A percentile compares a stretch with the other conserved stretches of the same genome.
These are phyloP conservation scores for Colletotrichum sp. DNA, from an alignment of 2,329 filamentous ascomycete species.

Conservation along the genomic window DNA sequence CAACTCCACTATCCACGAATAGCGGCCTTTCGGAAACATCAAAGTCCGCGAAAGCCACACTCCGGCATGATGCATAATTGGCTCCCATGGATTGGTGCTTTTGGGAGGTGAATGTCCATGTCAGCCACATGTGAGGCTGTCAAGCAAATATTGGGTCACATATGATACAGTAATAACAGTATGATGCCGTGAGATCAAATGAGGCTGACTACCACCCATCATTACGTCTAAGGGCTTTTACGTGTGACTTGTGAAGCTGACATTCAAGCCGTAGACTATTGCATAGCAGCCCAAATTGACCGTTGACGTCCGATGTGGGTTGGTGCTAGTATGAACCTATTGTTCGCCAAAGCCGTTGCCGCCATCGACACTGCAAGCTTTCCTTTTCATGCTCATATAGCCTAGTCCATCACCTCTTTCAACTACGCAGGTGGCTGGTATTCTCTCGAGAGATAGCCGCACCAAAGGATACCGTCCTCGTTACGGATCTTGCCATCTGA, in stretches of 20 bases:
- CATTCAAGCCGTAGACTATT: background rate
- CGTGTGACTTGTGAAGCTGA: background rate
- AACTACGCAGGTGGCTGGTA: background rate
- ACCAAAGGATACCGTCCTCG: background rate
- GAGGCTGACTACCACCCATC: background rate
- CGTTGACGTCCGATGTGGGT: background rate
- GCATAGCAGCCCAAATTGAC: background rate
- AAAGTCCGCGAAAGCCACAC: background rate
- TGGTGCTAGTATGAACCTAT: background rate
- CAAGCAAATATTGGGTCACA: background rate
- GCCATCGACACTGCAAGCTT: background rate
- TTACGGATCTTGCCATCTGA: background rate
- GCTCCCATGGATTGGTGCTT: background rate
- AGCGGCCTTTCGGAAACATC: background rate
- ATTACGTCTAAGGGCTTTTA: accelerated
- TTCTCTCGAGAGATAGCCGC: background rate
- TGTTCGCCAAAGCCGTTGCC: background rate
- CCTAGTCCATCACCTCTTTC: background rate
- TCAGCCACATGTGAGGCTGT: background rate
- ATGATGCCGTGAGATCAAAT: background rate
- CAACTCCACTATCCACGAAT: background rate
- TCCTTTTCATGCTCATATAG: accelerated
- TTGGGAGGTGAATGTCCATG: background rate
- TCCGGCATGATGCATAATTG: background rate
- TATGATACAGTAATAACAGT: background rate